These are phyloP conservation scores for Aspergillus versicolor DNA, from an alignment of 2,329 filamentous ascomycete genomes.

Conservation along the genomic window DNA sequence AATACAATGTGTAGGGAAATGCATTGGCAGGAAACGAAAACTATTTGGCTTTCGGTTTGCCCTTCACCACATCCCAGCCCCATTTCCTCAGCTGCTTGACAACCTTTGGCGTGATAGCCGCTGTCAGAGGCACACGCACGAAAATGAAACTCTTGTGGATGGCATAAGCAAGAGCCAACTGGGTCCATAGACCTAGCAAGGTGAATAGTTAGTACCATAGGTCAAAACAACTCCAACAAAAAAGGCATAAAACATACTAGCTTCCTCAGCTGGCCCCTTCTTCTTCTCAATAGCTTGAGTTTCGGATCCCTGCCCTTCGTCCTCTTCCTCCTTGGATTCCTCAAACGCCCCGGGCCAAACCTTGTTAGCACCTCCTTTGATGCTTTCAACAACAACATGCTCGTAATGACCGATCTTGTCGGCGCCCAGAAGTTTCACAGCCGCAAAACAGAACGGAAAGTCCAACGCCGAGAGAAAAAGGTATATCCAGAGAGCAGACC, in stretches of 20 bases:
- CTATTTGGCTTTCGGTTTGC: conserved; percentile 46
- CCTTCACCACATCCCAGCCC: conserved; percentile 94
- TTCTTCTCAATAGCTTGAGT: conserved; percentile 56
- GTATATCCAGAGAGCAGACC: conserved; percentile 91
- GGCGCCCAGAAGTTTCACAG: conserved; percentile 78
- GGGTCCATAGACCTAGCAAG: conserved; percentile 67
- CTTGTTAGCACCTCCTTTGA: conserved; percentile 31
- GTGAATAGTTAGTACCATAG: background rate
- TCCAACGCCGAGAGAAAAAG: conserved; percentile 78
- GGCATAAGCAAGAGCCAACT: conserved; percentile 89
- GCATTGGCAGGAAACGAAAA: background rate
- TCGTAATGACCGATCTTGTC: conserved; percentile 72
- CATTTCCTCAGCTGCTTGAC: conserved; percentile 82
- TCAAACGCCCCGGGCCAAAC: conserved; percentile 38
- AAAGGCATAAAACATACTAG: conserved; percentile 56
- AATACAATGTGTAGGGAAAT: background rate
- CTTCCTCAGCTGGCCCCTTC: conserved; percentile 58
- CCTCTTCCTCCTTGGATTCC: conserved; percentile 47
- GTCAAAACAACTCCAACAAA: background rate
- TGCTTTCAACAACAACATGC: conserved; percentile 41
- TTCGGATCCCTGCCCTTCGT: conserved; percentile 45
- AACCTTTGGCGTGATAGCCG: conserved; percentile 89
- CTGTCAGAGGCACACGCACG: conserved; percentile 86
- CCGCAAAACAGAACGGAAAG: conserved; percentile 91
- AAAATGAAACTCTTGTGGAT: conserved; percentile 99